Conservation (phyloP, 2,329 filamentous ascomycete genomes). For the Apiospora arundinis region DNA sequence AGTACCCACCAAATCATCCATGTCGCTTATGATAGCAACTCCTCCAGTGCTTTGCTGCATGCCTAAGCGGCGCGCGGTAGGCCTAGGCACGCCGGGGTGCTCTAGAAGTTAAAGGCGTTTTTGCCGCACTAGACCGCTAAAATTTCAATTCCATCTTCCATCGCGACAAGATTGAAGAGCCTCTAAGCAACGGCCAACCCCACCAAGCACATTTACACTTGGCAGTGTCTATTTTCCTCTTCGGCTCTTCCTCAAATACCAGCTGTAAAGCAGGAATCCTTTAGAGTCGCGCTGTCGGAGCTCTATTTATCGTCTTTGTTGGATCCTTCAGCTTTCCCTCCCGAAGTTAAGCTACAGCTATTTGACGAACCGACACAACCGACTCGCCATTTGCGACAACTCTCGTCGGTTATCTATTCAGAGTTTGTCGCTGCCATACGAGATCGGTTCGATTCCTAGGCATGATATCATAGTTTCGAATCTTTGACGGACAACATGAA, state of each 20-base stretch:
- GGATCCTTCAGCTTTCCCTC: background rate
- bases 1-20: background rate
- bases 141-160: constrained; percentile 18
- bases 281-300: background rate
- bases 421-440: background rate
- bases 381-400: background rate
- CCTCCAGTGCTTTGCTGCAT: background rate
- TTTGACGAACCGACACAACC: background rate
- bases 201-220: constrained; percentile 6
- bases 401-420: background rate
- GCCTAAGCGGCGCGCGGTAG: background rate
- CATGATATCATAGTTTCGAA: background rate
- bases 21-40: background rate
- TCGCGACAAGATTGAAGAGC: constrained; percentile 10
- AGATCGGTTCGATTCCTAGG: background rate
- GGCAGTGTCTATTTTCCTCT: background rate
- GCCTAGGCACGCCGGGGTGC: background rate
- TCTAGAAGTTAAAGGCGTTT: background rate
- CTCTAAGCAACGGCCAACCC: background rate
- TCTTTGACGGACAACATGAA: constrained; percentile 62
- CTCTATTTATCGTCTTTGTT: background rate
- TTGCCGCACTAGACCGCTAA: constrained; percentile 16
- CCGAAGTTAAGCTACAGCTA: background rate
- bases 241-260: background rate
- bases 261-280: too few relatives aligned